Evolutionary conservation across 1,139 yeast genomes (phyloP).

Genomic region (Zygoascus meyerae): DNA sequence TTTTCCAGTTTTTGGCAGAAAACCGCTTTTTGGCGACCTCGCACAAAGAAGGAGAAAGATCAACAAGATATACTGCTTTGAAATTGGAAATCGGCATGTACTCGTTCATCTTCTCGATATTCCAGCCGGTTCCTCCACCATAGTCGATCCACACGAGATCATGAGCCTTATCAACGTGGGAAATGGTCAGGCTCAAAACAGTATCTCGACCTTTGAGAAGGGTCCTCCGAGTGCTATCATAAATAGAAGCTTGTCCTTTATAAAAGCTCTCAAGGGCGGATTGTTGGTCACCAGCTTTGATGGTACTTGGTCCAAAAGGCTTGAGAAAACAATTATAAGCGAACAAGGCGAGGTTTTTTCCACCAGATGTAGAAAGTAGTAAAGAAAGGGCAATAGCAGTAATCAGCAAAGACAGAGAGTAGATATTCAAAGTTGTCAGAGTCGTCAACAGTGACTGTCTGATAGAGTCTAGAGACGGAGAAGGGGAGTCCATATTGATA

Average conservation of each 20-base stretch:
- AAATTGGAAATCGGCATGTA: constrained; percentile 49
- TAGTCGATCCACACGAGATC: constrained; percentile 69
- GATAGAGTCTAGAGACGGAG: constrained; percentile 3
- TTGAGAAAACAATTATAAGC: constrained; percentile 55
- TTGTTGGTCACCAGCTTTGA: constrained; percentile 49
- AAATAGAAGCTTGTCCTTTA: constrained; percentile 67
- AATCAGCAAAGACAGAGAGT: neutral
- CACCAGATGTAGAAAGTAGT: constrained; percentile 4
- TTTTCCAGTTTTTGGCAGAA: constrained; percentile 48
- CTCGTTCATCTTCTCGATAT: constrained; percentile 67
- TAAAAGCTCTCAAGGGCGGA: constrained; percentile 66
- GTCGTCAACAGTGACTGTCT: neutral
- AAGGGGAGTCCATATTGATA: neutral
- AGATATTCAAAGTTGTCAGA: neutral
- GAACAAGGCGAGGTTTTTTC: constrained; percentile 19
- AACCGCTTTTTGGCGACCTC: constrained; percentile 62
- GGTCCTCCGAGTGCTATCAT: constrained; percentile 61
- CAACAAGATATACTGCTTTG: constrained; percentile 64
- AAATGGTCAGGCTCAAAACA: constrained; percentile 53
- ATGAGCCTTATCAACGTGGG: constrained; percentile 42
- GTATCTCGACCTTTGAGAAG: constrained; percentile 67
- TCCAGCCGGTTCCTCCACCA: constrained; percentile 84
- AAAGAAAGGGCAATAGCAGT: constrained; percentile 1
- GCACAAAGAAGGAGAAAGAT: constrained; percentile 70
- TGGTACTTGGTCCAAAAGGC: constrained; percentile 44